Evolutionary conservation across 805 yeast species (phyloP), one percentile per base, ranked within the genome.

Genomic region (Hagleromyces aurorensis): DNA sequence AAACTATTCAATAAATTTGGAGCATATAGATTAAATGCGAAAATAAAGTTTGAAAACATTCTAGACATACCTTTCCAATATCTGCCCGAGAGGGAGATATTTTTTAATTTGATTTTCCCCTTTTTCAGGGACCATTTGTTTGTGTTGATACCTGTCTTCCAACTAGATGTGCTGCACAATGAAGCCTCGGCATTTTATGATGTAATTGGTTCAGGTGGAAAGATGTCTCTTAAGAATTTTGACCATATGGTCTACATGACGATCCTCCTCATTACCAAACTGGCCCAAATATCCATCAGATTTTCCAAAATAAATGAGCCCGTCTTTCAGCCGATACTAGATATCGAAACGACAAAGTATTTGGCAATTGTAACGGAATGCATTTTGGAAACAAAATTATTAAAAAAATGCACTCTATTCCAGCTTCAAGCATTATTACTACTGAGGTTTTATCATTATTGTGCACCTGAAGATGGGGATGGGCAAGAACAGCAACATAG

Each of bases 381-480:
- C 15, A 21, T 50, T 7, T 48, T 39, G 13, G 43, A 41, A 24
- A 42, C 35, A 36, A 52, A 51, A 29, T 29, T 41, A 11, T 31
- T 49, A 4, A 37, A 55, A 24, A 54, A 54, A 33, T 45, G 50
- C 28, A 50, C 56, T 1, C 19, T 54, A 13, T 23, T 46, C 23
- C 54, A 51, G 27, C 20, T 52, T n/a, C 54, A 51, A 23, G 35
- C 43, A 33, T 32, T 52, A 15, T 23, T 54, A 14, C 20, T 54
- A 17, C 34, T 52, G 13, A 43, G 57, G 30, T 44, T 54, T 27
- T 48, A 50, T 30, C 46, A 49, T 23, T 54, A 58, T 58, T 46
- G 55, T 34, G 48, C 50, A 3, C 56, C 57, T 3, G 56, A 54
- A 23, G 56, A 51, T 34, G 55, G 55, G 8, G 58, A 54, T 33